Evolutionary conservation across 257 asterid species (phyloP).

Genomic region (Primulina tabacum): DNA sequence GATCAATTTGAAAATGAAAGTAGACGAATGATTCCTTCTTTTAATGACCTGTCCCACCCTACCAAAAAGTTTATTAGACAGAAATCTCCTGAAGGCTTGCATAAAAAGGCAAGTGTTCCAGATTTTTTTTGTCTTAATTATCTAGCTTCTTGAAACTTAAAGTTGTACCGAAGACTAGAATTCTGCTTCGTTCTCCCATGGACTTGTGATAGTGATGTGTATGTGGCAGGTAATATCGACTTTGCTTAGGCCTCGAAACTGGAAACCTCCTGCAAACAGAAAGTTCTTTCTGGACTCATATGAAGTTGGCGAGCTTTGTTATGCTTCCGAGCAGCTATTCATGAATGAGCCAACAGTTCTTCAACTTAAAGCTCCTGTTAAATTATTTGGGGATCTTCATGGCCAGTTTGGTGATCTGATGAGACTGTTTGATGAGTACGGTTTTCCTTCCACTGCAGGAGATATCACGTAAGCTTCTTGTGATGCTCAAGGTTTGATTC

Average conservation of each 20-base stretch:
- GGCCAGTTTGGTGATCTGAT: slow-evolving; percentile 99
- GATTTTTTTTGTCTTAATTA: neutral
- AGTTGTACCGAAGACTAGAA: neutral
- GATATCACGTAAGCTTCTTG: slow-evolving; percentile 79
- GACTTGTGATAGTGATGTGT: slow-evolving; percentile 19
- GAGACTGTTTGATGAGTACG: slow-evolving; percentile 99
- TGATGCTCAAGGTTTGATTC: slow-evolving; percentile 18
- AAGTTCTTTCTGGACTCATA: slow-evolving; percentile 93
- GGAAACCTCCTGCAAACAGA: slow-evolving; percentile 91
- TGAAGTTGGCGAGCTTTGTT: slow-evolving; percentile 98
- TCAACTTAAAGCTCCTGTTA: slow-evolving; percentile 94
- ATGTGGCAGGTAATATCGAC: slow-evolving; percentile 76
- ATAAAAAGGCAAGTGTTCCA: slow-evolving; percentile 72
- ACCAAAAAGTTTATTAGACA: slow-evolving; percentile 77
- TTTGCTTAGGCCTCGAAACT: slow-evolving; percentile 87
- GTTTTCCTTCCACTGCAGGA: slow-evolving; percentile 99
- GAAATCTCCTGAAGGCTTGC: slow-evolving; percentile 96
- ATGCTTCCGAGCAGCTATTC: slow-evolving; percentile 98
- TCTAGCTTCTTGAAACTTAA: neutral
- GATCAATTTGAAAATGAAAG: slow-evolving; percentile 99
- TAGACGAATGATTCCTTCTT: slow-evolving; percentile 81
- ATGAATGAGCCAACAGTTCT: slow-evolving; percentile 97
- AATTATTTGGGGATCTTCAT: slow-evolving; percentile 98
- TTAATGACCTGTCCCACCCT: slow-evolving; percentile 75
- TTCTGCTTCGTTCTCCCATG: slow-evolving; percentile 16